Evolutionary conservation across 73 alveolate genomes (phyloP), one percentile per base, ranked within the genome.

Genomic region (Vitrella brassicaformis): DNA sequence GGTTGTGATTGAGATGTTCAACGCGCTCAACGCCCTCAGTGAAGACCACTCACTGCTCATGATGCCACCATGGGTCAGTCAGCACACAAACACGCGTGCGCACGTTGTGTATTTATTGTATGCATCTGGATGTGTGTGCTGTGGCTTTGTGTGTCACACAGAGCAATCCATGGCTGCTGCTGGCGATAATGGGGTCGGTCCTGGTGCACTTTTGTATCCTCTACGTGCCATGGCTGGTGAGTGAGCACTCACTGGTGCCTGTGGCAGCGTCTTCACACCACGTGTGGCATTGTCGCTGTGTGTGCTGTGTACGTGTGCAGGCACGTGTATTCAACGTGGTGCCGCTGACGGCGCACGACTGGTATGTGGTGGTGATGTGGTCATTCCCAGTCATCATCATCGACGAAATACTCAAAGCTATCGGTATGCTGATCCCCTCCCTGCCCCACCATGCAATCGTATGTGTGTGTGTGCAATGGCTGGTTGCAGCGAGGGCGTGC

Each of bases 1-100:
- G 71, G 98, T 94, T 73, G 85, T 90, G 47, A 90, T 94, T 71
- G 98, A 94, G 82, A 94, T 94, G 98, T 86, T 94, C 66, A 94
- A 94, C 74, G 97, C 98, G 47, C 89, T 92, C 84, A 94, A 94
- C 71, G 98, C 98, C 30, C 87, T 94, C 56, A 88, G 96, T 25
- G 98, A 94, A 84, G 93, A 74, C 47, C 92, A 92, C 32, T 78
- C 87, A 26, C 70, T 83, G 65, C 28, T 83, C 29, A 80, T 79
- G 30, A 71, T 83, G 90, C 79, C 90, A 0, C 90, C 90, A 1
- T 83, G 90, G 90, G 81, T 75, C 56, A 14, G 56, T 39, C 56
- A 14, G 56, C n/a, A n/a, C n/a, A n/a, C n/a, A n/a, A n/a, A n/a
- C n/a, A n/a, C 14, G 56, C 22, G 56, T 39, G 56, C 22, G 56